These are phyloP conservation scores for Brassica balearica DNA, from an alignment of 441 rosid genomes.

Conservation along the genomic window DNA sequence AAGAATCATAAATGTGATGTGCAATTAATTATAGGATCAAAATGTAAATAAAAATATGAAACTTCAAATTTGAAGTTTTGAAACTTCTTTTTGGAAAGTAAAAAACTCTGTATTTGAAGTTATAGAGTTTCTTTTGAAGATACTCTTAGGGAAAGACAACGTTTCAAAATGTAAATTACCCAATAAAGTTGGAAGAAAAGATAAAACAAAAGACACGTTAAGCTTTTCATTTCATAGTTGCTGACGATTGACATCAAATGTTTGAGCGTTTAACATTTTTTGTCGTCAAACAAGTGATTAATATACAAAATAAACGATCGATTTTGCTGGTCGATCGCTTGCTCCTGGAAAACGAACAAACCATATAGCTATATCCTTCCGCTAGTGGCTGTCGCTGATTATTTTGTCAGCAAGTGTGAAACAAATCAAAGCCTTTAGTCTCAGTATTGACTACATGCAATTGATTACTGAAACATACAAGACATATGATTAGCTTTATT, in stretches of 20 bases:
- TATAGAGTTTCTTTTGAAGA: too few relatives aligned
- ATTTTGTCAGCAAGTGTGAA: neutral
- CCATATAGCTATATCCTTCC: neutral
- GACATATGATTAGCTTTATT: neutral
- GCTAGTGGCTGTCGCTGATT: neutral
- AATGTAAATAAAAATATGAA: too few relatives aligned
- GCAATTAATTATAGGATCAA: too few relatives aligned
- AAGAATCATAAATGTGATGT: too few relatives aligned
- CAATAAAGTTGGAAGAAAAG: too few relatives aligned
- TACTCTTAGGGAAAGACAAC: too few relatives aligned
- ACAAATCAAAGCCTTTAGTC: neutral
- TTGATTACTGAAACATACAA: neutral
- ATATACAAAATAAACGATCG: neutral
- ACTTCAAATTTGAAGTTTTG: too few relatives aligned
- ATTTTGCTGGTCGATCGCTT: neutral
- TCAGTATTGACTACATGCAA: neutral
- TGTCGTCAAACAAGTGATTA: neutral
- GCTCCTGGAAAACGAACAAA: neutral
- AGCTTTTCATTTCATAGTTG: too few relatives aligned
- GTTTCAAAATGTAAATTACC: too few relatives aligned
- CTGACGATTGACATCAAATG: neutral
- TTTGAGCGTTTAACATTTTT: neutral
- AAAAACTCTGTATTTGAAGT: too few relatives aligned
- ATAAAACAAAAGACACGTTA: too few relatives aligned
- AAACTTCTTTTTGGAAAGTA: too few relatives aligned